Percentiles rank a stretch among this genome's conserved stretches.
Conservation (phyloP, 345 rosid genomes). For the Hevea brasiliensis region DNA sequence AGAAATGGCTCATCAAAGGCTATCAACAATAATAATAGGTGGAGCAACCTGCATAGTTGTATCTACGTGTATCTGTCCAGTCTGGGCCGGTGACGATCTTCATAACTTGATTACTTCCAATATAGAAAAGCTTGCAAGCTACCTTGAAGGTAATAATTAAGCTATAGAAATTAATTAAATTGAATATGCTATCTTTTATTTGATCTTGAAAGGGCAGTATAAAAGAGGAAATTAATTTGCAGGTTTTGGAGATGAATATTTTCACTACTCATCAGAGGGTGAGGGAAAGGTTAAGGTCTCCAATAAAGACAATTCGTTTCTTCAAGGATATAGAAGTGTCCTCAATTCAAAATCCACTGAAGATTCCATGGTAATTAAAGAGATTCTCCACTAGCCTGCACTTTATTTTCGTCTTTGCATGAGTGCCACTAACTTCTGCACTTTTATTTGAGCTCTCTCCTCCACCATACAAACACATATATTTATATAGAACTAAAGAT, state of each 20-base stretch:
- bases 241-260: slow-evolving; percentile 28
- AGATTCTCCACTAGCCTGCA: not conserved
- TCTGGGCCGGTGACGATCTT: slow-evolving; percentile 37
- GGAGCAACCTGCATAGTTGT: slow-evolving; percentile 29
- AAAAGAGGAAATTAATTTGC: not conserved
- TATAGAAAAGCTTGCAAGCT: slow-evolving; percentile 28
- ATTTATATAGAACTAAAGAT: no score
- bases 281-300: not conserved
- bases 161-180: not conserved
- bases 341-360: slow-evolving; percentile 32
- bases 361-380: slow-evolving; percentile 28
- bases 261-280: slow-evolving; percentile 7
- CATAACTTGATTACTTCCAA: slow-evolving; percentile 27
- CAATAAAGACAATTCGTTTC: slow-evolving; percentile 14
- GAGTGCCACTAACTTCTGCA: slow-evolving; percentile 20
- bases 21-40: slow-evolving; percentile 26
- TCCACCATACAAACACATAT: not conserved
- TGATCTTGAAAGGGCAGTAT: no score
- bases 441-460: not conserved
- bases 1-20: slow-evolving; percentile 20
- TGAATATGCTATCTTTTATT: no score
- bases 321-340: slow-evolving; percentile 24
- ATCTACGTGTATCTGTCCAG: slow-evolving; percentile 27
- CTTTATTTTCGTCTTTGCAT: slow-evolving; percentile 8
- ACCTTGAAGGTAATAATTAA: slow-evolving; percentile 20